Conservation (phyloP, 2,329 filamentous ascomycete genomes). For the Arthrobotrys megalospora region DNA sequence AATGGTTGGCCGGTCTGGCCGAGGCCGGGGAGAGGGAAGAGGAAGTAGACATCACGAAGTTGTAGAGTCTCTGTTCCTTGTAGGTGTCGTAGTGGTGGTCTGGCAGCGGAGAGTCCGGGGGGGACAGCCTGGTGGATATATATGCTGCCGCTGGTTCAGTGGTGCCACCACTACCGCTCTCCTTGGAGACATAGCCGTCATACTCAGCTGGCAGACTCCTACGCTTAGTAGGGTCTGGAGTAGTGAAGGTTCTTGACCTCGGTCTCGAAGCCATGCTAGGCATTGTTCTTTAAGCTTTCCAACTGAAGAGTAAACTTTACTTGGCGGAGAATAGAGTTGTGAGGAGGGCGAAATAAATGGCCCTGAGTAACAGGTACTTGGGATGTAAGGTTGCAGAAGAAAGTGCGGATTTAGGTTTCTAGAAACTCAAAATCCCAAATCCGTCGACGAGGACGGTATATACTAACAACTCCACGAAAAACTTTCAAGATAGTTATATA, state of each 20-base stretch:
- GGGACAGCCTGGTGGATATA: constrained; percentile 58
- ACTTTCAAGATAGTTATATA: constrained; percentile 43
- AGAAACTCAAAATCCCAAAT: constrained; percentile 51
- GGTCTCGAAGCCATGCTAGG: constrained; percentile 49
- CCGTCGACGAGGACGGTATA: constrained; percentile 29
- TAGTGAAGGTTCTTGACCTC: constrained; percentile 41
- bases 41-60: constrained; percentile 57
- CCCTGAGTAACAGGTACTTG: constrained; percentile 52
- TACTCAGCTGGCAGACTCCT: constrained; percentile 28
- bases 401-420: neutral
- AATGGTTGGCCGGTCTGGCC: constrained; percentile 32
- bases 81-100: constrained; percentile 51
- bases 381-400: neutral
- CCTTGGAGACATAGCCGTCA: constrained; percentile 20
- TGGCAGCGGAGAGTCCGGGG: constrained; percentile 41
- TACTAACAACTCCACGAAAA: constrained; percentile 30
- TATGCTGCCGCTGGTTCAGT: constrained; percentile 59
- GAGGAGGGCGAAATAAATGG: constrained; percentile 6
- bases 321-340: constrained; percentile 36
- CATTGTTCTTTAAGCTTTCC: constrained; percentile 25
- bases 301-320: constrained; percentile 13
- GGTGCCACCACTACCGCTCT: constrained; percentile 38
- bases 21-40: constrained; percentile 21
- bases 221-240: constrained; percentile 36
- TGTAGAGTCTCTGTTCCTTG: constrained; percentile 60